Evolutionary conservation across 331 rosid species (phyloP).

Genomic region (Erythrophleum ivorense): DNA sequence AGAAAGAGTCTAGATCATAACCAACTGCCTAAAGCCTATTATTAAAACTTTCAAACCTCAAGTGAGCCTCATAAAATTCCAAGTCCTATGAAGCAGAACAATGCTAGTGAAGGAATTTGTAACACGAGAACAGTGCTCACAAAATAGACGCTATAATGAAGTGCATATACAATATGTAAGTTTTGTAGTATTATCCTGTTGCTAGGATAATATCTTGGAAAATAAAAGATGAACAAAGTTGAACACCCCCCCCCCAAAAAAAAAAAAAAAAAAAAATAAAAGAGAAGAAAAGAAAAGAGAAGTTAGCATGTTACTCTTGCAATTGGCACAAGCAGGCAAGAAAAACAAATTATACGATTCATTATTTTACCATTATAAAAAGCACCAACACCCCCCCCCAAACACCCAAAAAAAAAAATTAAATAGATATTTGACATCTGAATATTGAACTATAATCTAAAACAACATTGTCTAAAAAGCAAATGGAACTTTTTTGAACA

Average conservation of each 20-base stretch:
- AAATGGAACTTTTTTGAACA: no score
- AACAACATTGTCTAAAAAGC: no score
- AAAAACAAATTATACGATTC: neutral
- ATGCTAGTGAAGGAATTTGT: slow-evolving; percentile 2
- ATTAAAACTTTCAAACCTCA: slow-evolving; percentile 8
- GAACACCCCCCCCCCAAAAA: neutral
- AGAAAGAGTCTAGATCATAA: neutral
- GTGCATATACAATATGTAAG: neutral
- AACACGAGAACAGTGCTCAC: slow-evolving; percentile 7
- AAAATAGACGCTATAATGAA: neutral
- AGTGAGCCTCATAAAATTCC: slow-evolving; percentile 14
- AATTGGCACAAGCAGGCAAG: neutral
- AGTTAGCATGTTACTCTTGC: neutral
- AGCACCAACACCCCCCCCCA: neutral
- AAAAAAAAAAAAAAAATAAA: no score
- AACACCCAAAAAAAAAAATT: neutral
- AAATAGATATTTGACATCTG: neutral
- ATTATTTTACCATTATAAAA: neutral
- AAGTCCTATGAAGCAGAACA: slow-evolving; percentile 23
- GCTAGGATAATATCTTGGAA: no score
- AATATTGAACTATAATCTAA: no score
- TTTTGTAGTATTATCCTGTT: neutral
- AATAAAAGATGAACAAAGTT: no score
- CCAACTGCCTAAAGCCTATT: slow-evolving; percentile 4
- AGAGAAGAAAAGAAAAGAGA: neutral